A percentile compares a stretch with the other conserved stretches of the same genome.
phyloP scores from a whole-genome alignment of 179 eudicot species.

The Beta macrorhiza region DNA sequence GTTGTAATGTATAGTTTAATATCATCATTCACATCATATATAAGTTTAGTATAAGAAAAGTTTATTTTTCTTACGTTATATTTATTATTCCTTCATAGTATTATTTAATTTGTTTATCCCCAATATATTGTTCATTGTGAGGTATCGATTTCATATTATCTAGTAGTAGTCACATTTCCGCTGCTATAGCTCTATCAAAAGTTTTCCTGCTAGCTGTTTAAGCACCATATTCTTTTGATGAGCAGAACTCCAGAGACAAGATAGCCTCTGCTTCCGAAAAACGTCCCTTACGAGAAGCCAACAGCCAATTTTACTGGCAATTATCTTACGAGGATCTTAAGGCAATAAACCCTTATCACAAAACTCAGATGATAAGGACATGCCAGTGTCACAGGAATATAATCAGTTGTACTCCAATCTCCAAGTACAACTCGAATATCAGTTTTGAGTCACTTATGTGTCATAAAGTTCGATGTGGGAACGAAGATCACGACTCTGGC shows the following conservation, averaged over 20 bases:
- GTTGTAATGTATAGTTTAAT: no score
- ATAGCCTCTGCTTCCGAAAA: not conserved
- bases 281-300: slow-evolving; percentile 13
- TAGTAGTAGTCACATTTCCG: no score
- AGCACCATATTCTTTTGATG: not conserved
- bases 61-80: no score
- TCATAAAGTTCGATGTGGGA: not conserved
- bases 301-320: not conserved
- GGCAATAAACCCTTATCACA: not conserved
- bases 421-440: slow-evolving; percentile 1
- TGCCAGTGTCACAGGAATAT: slow-evolving; percentile 4
- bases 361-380: not conserved
- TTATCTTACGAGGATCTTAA: not conserved
- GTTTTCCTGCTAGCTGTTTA: not conserved
- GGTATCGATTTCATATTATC: no score
- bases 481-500: not conserved
- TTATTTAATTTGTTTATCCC: no score
- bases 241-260: slow-evolving; percentile 7
- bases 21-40: no score
- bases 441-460: not conserved
- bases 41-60: no score
- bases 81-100: no score
- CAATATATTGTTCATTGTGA: no score
- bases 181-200: no score
- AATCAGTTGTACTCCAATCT: not conserved